Evolutionary conservation across 495 filamentous ascomycete genomes (phyloP).

Genomic region (Penicillium salamii): DNA sequence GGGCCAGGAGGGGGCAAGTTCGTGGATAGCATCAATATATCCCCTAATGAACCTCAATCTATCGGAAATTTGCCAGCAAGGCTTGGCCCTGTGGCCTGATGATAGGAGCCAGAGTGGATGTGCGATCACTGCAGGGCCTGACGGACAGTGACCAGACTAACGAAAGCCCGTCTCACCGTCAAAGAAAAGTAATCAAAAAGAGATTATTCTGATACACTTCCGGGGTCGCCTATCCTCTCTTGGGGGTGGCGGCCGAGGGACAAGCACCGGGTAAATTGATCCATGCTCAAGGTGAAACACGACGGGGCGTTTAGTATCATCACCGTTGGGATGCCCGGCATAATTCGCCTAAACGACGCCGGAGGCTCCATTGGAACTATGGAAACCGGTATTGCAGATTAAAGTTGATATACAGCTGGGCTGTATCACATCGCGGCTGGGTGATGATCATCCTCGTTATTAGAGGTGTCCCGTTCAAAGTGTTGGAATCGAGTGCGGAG

Average conservation of each 20-base stretch:
- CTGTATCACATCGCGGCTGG: not conserved
- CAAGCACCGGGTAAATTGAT: slow-evolving; percentile 16
- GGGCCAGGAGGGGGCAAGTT: slow-evolving; percentile 4
- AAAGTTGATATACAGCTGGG: not conserved
- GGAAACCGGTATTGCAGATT: not conserved
- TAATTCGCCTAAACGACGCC: slow-evolving; percentile 13
- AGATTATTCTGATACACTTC: slow-evolving; percentile 19
- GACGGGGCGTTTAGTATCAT: slow-evolving; percentile 11
- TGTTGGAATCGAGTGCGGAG: no score
- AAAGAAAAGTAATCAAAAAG: slow-evolving; percentile 11
- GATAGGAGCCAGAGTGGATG: slow-evolving; percentile 1
- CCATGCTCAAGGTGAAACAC: slow-evolving; percentile 23
- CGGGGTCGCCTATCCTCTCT: slow-evolving; percentile 13
- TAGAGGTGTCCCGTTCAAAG: no score
- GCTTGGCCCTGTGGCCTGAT: not conserved
- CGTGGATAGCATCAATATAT: slow-evolving; percentile 9
- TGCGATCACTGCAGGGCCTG: not conserved
- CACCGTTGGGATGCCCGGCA: slow-evolving; percentile 3
- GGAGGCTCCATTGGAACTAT: slow-evolving; percentile 14
- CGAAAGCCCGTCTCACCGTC: not conserved
- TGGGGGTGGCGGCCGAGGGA: slow-evolving; percentile 12
- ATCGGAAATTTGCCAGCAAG: not conserved
- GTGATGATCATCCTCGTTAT: not conserved
- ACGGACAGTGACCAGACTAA: slow-evolving; percentile 6
- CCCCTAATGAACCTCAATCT: not conserved